Evolutionary conservation across 1,139 yeast species (phyloP).

Genomic region (Blastobotrys capitulatus): DNA sequence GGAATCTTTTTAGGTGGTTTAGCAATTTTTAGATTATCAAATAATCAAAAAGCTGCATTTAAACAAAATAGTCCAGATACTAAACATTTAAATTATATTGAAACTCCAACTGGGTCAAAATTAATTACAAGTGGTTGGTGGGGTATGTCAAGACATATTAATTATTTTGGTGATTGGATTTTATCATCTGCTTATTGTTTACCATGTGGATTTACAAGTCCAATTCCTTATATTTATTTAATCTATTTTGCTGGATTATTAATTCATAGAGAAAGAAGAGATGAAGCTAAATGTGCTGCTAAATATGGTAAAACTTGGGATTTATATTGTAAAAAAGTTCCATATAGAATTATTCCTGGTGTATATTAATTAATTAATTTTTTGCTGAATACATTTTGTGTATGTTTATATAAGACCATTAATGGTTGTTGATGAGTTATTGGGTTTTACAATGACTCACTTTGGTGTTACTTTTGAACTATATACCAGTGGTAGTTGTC

Average conservation of each 20-base stretch:
- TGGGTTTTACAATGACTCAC: neutral
- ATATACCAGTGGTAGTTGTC: no score
- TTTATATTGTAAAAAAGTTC: slow-evolving; percentile 72
- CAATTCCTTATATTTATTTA: slow-evolving; percentile 82
- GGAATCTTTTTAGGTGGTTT: slow-evolving; percentile 56
- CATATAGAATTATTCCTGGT: slow-evolving; percentile 86
- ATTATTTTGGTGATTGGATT: slow-evolving; percentile 93
- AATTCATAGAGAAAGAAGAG: slow-evolving; percentile 84
- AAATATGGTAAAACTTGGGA: slow-evolving; percentile 87
- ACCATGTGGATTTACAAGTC: slow-evolving; percentile 78
- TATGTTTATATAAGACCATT: neutral
- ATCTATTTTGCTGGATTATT: slow-evolving; percentile 75
- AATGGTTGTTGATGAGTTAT: neutral
- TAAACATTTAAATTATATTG: slow-evolving; percentile 57
- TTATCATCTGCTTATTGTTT: slow-evolving; percentile 91
- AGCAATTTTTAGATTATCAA: slow-evolving; percentile 77
- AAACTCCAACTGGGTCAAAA: slow-evolving; percentile 72
- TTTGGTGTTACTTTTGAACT: no score
- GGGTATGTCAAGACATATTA: slow-evolving; percentile 87
- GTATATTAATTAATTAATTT: slow-evolving; percentile 49
- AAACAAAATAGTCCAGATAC: slow-evolving; percentile 68
- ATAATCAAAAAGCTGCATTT: slow-evolving; percentile 79
- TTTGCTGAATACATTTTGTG: no score
- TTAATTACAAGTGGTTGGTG: slow-evolving; percentile 93
- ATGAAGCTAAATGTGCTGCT: slow-evolving; percentile 80